Conservation (phyloP, 169 alveolate genomes). For the Cryptosporidium viatorum region DNA sequence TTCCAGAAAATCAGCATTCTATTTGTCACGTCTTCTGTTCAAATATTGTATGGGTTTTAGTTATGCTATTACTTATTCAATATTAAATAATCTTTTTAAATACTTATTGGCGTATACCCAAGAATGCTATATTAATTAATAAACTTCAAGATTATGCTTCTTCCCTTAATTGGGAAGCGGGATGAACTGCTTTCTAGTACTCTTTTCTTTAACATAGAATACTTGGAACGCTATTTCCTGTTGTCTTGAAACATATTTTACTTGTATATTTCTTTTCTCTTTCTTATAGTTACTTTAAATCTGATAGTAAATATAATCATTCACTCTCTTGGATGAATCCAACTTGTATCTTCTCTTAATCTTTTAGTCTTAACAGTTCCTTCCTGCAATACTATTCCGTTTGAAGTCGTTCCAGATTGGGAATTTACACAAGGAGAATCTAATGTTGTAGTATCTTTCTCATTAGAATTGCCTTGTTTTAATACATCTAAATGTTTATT, state of each 20-base stretch:
- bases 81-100: neutral
- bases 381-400: neutral
- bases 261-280: neutral
- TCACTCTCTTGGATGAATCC: slow-evolving; percentile 13
- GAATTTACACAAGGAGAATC: neutral
- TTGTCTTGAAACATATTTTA: neutral
- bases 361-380: neutral
- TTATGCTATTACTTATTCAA: slow-evolving; percentile 45
- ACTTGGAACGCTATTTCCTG: neutral
- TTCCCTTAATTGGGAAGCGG: neutral
- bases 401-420: neutral
- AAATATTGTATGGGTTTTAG: slow-evolving; percentile 5
- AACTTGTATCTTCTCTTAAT: slow-evolving; percentile 24
- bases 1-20: slow-evolving; percentile 25
- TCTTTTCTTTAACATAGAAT: neutral
- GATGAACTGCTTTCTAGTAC: neutral
- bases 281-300: neutral
- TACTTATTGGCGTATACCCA: slow-evolving; percentile 74
- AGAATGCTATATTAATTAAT: slow-evolving; percentile 50
- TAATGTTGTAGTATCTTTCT: neutral
- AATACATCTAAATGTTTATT: neutral
- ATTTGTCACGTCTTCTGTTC: slow-evolving; percentile 68
- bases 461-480: neutral
- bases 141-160: neutral
- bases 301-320: neutral